Base-by-base conservation (phyloP, 257 asterid genomes). In the Henckelia pumila region DNA sequence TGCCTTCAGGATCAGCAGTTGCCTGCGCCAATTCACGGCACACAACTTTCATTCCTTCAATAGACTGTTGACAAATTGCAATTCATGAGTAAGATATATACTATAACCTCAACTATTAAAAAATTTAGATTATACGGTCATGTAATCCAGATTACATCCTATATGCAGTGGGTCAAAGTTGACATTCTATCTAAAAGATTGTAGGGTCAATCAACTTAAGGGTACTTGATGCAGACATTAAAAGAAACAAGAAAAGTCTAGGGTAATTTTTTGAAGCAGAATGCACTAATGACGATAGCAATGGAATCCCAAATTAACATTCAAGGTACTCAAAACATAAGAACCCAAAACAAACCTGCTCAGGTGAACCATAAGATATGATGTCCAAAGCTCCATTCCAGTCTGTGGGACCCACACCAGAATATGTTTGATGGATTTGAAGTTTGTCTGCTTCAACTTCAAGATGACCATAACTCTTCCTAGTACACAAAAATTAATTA, bases 1-100 rank as follows among this genome's bases (percentile, higher is more conserved):
- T 83, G 75, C 96, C 91, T 74, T 91, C 98, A 47, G 96, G 96
- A 80, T 91, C 98, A 60, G 82, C 84, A 30, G 87, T 87, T 49
- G 97, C 98, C 76, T 80, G 92, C 61, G 89, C 88, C 78, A 94
- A 75, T 75, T 91, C 96, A 71, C 91, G 98, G 85, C 98, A 94
- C 61, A 94, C 91, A 62, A 91, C 96, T 82, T 94, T 94, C 99
- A 94, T 94, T 70, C 99, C 99, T 80, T 94, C 99, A 69, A 94
- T 96, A 69, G 99, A 86, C 99, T 94, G 92, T 83, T 79, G 67
- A 65, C 53, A 47, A 47, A 47, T 47, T 47, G 53, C 19, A 16
- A 28, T 14, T 47, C 53, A 47, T 47, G 53, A 47, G 53, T 16
- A 16, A 14, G 53, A 14, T 8, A 16, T 14, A 47, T 40, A 47